These are phyloP conservation scores for Schwanniomyces pseudopolymorphus DNA, from an alignment of 805 yeast genomes.

Conservation along the genomic window DNA sequence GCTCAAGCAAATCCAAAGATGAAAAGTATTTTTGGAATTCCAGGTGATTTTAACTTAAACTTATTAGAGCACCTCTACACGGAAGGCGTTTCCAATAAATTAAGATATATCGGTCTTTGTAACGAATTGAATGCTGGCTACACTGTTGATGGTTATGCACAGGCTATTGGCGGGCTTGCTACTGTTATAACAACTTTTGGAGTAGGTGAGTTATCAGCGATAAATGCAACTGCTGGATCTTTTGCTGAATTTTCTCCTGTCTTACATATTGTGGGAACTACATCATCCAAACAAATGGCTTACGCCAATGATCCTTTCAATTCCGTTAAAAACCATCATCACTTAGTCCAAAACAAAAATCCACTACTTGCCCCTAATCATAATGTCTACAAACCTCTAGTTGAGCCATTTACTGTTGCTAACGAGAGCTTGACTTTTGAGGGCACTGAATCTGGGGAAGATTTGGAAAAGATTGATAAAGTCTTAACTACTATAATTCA, in stretches of 20 bases:
- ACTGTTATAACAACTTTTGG: slow-evolving; percentile 76
- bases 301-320: slow-evolving; percentile 16
- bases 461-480: slow-evolving; percentile 59
- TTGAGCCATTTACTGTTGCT: slow-evolving; percentile 53
- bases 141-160: slow-evolving; percentile 86
- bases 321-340: slow-evolving; percentile 45
- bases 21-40: slow-evolving; percentile 67
- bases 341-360: slow-evolving; percentile 54
- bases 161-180: slow-evolving; percentile 57
- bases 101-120: slow-evolving; percentile 79
- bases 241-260: slow-evolving; percentile 79
- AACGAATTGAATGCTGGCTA: slow-evolving; percentile 90
- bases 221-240: slow-evolving; percentile 82
- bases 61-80: slow-evolving; percentile 68
- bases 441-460: slow-evolving; percentile 33
- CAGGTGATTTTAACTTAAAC: slow-evolving; percentile 73
- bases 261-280: slow-evolving; percentile 80
- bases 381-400: slow-evolving; percentile 62
- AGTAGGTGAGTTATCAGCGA: slow-evolving; percentile 84
- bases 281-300: slow-evolving; percentile 21
- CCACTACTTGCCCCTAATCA: slow-evolving; percentile 60
- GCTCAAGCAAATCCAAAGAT: slow-evolving; percentile 50
- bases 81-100: slow-evolving; percentile 31
- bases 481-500: slow-evolving; percentile 56
- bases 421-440: slow-evolving; percentile 36